Conservation (phyloP, 805 yeast genomes). For the Cyberlindnera japonica region DNA sequence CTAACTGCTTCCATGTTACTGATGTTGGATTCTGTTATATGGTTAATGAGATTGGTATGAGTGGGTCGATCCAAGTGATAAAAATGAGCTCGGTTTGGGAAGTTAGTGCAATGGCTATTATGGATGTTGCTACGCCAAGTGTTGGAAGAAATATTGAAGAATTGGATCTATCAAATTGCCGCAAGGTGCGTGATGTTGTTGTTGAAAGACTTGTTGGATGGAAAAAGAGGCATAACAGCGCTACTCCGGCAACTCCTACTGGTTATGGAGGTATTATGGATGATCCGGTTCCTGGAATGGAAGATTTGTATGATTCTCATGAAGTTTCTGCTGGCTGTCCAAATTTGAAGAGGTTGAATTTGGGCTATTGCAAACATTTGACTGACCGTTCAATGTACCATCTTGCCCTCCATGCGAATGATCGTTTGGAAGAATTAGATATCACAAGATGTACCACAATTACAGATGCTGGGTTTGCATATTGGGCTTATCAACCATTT, state of each 20-base stretch:
- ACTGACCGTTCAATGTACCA: conserved; percentile 67
- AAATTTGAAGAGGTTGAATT: conserved; percentile 46
- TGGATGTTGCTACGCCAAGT: conserved; percentile 67
- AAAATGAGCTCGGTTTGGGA: conserved; percentile 74
- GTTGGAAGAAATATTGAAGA: conserved; percentile 57
- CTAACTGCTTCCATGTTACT: conserved; percentile 74
- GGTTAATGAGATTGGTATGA: conserved; percentile 66
- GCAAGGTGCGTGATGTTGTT: conserved; percentile 70
- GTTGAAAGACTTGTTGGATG: conserved; percentile 66
- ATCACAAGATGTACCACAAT: conserved; percentile 75
- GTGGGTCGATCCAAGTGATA: conserved; percentile 52
- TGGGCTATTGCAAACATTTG: conserved; percentile 74
- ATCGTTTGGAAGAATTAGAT: conserved; percentile 52
- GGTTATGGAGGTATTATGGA: conserved; percentile 11
- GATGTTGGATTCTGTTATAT: conserved; percentile 71
- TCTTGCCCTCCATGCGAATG: conserved; percentile 55
- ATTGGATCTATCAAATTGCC: conserved; percentile 66
- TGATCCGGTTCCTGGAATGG: conserved; percentile 31
- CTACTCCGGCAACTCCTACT: neutral
- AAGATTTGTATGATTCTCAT: conserved; percentile 21
- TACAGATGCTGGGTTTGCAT: conserved; percentile 67
- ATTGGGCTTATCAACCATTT: conserved; percentile 58
- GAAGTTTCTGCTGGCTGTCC: conserved; percentile 49
- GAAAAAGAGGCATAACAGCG: conserved; percentile 23
- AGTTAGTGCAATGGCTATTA: conserved; percentile 74